phyloP scores from a whole-genome alignment of 192 early-diverging fungal species.

The Obelidium mucronatum region DNA sequence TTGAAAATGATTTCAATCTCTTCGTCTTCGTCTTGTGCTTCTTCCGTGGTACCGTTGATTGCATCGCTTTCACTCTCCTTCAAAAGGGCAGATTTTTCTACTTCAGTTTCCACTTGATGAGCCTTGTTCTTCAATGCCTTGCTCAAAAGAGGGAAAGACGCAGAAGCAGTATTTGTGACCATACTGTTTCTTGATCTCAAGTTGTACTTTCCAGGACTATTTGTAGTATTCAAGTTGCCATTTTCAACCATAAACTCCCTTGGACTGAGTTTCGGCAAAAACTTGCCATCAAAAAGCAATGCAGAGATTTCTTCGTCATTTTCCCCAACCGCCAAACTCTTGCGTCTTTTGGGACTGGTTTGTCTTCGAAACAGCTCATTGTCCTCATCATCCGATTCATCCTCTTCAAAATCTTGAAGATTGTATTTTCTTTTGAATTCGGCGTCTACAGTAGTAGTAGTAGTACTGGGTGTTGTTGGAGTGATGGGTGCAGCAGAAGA shows the following conservation, averaged over 20 bases:
- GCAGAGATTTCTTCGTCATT: neutral
- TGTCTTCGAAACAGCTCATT: neutral
- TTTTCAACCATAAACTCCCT: no score
- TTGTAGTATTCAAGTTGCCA: no score
- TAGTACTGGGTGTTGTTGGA: neutral
- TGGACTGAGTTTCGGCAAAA: no score
- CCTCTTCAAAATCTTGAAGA: constrained; percentile 21
- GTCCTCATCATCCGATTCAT: neutral
- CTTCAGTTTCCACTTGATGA: neutral
- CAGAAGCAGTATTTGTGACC: neutral
- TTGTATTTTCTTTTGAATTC: constrained; percentile 36
- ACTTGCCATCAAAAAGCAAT: neutral
- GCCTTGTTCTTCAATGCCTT: neutral
- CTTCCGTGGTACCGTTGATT: neutral
- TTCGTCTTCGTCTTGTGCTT: neutral
- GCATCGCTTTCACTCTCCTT: neutral
- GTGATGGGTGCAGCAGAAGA: neutral
- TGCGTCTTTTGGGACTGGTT: constrained; percentile 14
- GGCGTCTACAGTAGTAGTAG: neutral
- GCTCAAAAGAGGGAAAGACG: neutral
- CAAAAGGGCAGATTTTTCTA: neutral
- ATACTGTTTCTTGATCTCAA: neutral
- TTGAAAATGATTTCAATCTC: constrained; percentile 13
- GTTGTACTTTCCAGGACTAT: neutral
- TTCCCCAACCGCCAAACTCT: constrained; percentile 12